Conservation (phyloP, 2,329 filamentous ascomycete genomes). For the Claviceps citrina region DNA sequence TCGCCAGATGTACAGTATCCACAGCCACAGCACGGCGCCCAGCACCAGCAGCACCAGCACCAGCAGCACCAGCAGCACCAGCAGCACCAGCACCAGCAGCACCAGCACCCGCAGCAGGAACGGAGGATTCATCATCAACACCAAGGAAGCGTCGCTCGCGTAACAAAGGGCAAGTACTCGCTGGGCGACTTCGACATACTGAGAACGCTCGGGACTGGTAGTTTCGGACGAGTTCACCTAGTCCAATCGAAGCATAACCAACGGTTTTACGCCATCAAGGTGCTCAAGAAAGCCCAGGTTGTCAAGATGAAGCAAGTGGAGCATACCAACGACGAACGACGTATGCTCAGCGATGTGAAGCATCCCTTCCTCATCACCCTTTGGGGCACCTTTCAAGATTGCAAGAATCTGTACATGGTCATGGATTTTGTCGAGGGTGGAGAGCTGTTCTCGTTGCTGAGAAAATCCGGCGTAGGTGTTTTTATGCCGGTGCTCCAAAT, state of each 20-base stretch:
- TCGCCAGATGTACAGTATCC: conserved; percentile 15
- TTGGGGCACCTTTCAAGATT: conserved; percentile 96
- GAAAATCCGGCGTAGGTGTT: conserved; percentile 71
- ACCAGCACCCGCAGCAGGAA: conserved; percentile 11
- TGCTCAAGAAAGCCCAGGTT: conserved; percentile 94
- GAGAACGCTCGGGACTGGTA: conserved; percentile 86
- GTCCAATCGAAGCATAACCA: conserved; percentile 98
- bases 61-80: conserved; percentile 9
- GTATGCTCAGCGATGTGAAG: conserved; percentile 92
- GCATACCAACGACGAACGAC: conserved; percentile 94
- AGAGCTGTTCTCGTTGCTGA: conserved; percentile 85
- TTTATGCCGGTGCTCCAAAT: too few species aligned
- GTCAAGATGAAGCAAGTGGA: conserved; percentile 99
- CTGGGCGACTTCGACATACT: conserved; percentile 79
- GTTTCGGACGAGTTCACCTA: conserved; percentile 89
- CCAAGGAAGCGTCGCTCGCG: conserved; percentile 30
- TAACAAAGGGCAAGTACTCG: conserved; percentile 95
- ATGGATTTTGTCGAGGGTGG: conserved; percentile 99
- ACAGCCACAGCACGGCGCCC: conserved; percentile 11
- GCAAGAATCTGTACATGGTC: conserved; percentile 96
- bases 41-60: conserved; percentile 11
- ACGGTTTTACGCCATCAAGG: conserved; percentile 95
- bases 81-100: conserved; percentile 12
- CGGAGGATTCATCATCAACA: conserved; percentile 18
- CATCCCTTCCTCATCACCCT: conserved; percentile 95